Evolutionary conservation across 2,329 filamentous ascomycete species (phyloP).

Genomic region (Aspergillus floridensis): DNA sequence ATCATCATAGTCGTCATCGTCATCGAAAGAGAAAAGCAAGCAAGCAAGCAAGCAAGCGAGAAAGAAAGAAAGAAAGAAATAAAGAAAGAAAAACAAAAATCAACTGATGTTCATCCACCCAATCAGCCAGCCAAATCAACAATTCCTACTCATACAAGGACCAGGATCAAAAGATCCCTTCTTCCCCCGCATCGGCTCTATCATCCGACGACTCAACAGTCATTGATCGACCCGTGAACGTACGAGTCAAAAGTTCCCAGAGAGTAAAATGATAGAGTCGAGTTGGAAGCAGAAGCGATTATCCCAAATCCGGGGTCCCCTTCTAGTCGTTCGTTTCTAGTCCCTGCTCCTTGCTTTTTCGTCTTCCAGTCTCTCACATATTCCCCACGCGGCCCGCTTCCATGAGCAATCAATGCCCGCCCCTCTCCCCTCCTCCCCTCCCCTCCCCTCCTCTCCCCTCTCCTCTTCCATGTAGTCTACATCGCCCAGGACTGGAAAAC

Average conservation of each 20-base stretch:
- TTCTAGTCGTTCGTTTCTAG: not conserved
- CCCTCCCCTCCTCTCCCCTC: not conserved
- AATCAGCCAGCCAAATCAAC: not conserved
- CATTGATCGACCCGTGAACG: constrained; percentile 4
- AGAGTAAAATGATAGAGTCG: not conserved
- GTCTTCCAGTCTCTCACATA: no score
- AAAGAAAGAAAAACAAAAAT: not conserved
- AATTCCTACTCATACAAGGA: not conserved
- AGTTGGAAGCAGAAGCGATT: not conserved
- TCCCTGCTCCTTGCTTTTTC: not conserved
- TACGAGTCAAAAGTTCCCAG: not conserved
- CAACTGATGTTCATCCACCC: not conserved
- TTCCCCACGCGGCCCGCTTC: not conserved
- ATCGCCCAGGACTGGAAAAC: not conserved
- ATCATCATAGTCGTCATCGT: not conserved
- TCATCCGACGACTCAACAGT: constrained; percentile 8
- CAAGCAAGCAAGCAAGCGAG: no score
- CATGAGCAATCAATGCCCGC: not conserved
- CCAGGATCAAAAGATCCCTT: not conserved
- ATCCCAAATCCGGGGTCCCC: no score
- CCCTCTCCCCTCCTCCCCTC: not conserved
- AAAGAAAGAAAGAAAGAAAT: no score
- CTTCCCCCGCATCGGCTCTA: constrained; percentile 3
- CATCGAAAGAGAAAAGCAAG: no score
- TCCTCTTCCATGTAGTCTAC: not conserved